Base-by-base conservation (phyloP, 73 alveolate genomes). In the Blepharisma japonicum region DNA sequence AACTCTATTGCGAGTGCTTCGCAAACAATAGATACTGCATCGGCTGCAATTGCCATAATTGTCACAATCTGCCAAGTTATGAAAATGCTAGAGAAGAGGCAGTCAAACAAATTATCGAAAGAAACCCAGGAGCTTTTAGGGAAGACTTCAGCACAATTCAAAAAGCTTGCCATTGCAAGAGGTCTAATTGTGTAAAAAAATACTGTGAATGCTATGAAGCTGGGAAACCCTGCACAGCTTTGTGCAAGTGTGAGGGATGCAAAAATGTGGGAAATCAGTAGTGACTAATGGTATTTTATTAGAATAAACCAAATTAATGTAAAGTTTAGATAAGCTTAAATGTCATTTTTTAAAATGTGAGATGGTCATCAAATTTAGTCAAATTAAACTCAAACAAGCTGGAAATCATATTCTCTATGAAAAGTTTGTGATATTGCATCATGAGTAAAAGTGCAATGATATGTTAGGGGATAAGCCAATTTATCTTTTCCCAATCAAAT, bases 151-250 rank as follows among this genome's bases (percentile, higher is more conserved):
- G 47, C 14, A 61, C 74, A 25, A 61, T 39, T 20, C 23, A 61
- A 14, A 61, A 79, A 6, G 83, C 83, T 25, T 79, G 86, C 46
- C 55, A 79, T 68, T 79, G 86, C 46, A 39, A 70, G 27, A 68
- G 83, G 56, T 68, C 84, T 32, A 83, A 71, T 8, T 79, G 86
- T 49, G 45, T 46, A 42, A 79, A 79, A 25, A 79, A 68, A 83
- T 79, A 79, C 49, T 79, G 86, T 72, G 86, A 79, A 27, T 79
- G 86, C 61, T 27, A 56, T 6, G 86, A 77, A 21, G 79, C 51
- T 7, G 83, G 83, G 23, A 38, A 83, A 32, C 25, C 79, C 11
- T 79, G 86, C 79, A 68, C 86, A 2, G 67, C 68, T 0, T n/a
- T 11, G n/a, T 79, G 86, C 48, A 79, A 79, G 23, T 61, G 74